Evolutionary conservation across 2,329 filamentous ascomycete genomes (phyloP).

Genomic region (Alternaria sp.): DNA sequence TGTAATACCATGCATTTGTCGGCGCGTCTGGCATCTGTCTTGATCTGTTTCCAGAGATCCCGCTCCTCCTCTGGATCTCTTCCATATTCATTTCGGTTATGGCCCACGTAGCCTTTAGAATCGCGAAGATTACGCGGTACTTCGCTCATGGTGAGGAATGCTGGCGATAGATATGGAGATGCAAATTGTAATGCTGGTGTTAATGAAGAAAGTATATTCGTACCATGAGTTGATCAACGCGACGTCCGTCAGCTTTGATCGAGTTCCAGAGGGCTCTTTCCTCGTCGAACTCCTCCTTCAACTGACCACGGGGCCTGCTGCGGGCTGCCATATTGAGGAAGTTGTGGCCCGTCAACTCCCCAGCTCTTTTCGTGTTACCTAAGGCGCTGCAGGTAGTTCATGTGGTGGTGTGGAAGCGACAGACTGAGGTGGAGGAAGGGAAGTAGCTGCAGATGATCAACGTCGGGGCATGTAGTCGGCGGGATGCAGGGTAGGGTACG

Average conservation of each 20-base stretch:
- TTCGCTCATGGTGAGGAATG: constrained; percentile 2
- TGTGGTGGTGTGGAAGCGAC: constrained; percentile 12
- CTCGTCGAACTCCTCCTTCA: constrained; percentile 59
- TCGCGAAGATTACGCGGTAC: constrained; percentile 4
- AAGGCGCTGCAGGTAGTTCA: constrained; percentile 8
- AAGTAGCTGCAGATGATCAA: constrained; percentile 6
- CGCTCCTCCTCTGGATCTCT: background rate
- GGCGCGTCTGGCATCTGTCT: background rate
- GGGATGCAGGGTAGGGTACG: constrained; percentile 24
- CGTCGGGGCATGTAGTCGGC: constrained; percentile 7
- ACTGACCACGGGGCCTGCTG: constrained; percentile 52
- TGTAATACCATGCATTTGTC: background rate
- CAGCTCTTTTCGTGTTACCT: constrained; percentile 16
- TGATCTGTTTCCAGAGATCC: background rate
- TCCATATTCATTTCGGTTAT: background rate
- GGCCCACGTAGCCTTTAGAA: background rate
- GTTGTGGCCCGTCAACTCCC: constrained; percentile 12
- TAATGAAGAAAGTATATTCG: constrained; percentile 24
- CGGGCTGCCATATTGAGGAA: constrained; percentile 53
- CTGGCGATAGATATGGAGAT: background rate
- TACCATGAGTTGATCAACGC: constrained; percentile 57
- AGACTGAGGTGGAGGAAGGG: constrained; percentile 1
- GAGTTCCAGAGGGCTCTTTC: constrained; percentile 58
- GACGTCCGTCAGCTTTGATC: constrained; percentile 54
- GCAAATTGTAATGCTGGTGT: background rate